Conservation (phyloP, 225 moss, liverwort and hornwort species). For the Marchantia polymorpha region DNA sequence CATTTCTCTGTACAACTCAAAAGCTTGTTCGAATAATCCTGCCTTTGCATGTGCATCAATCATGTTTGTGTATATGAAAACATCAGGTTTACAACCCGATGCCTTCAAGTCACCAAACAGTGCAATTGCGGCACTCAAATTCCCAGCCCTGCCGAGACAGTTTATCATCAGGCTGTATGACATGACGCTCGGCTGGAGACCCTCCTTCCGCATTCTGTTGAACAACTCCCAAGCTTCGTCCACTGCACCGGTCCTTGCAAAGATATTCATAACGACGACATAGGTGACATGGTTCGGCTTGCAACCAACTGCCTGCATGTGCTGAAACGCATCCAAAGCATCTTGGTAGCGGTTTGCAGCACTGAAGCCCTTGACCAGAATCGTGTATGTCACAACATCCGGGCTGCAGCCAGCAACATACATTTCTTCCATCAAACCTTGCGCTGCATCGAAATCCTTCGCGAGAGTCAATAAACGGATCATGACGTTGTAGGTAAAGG, state of each 20-base stretch:
- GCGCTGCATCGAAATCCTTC: constrained; percentile 24
- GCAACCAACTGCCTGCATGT: constrained; percentile 28
- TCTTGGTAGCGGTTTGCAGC: constrained; percentile 20
- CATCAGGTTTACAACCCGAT: constrained; percentile 36
- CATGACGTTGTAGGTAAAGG: constrained; percentile 37
- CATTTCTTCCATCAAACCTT: constrained; percentile 28
- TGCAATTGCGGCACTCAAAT: constrained; percentile 21
- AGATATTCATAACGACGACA: constrained; percentile 30
- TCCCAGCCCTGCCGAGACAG: constrained; percentile 37
- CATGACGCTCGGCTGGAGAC: constrained; percentile 19
- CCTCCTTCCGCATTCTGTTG: constrained; percentile 30
- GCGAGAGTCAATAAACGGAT: constrained; percentile 28
- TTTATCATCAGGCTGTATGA: constrained; percentile 37
- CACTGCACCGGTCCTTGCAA: constrained; percentile 19
- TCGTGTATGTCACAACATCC: constrained; percentile 41
- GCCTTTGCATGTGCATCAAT: constrained; percentile 35
- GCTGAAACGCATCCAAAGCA: constrained; percentile 26
- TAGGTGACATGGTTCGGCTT: constrained; percentile 32
- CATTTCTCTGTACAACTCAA: constrained; percentile 37
- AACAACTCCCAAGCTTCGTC: constrained; percentile 37
- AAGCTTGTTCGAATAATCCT: constrained; percentile 32
- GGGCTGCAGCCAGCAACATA: constrained; percentile 27
- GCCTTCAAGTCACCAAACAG: constrained; percentile 39
- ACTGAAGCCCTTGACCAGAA: constrained; percentile 34
- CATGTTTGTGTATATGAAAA: constrained; percentile 34